phyloP scores from a whole-genome alignment of 176 grass and related monocot species.

The Areca catechu region DNA sequence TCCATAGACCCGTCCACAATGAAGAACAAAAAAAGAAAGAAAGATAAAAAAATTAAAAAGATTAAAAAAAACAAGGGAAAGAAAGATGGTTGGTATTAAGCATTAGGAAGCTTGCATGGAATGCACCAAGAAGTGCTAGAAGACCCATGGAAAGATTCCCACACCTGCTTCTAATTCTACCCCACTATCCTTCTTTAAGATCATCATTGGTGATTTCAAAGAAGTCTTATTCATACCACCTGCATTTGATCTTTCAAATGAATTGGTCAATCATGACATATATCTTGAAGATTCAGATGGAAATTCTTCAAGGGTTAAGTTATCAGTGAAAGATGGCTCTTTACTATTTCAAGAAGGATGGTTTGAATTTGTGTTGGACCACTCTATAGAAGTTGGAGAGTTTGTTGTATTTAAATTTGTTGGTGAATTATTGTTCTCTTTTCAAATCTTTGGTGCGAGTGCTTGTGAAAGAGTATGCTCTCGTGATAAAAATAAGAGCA shows the following conservation, averaged over 20 bases:
- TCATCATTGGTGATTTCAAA: conserved; percentile 23
- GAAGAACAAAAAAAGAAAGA: too few relatives aligned
- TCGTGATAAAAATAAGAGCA: too few relatives aligned
- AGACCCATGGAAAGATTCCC: too few relatives aligned
- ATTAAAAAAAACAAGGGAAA: too few relatives aligned
- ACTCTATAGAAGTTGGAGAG: conserved; percentile 35
- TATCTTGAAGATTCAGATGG: conserved; percentile 35
- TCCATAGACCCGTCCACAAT: too few relatives aligned
- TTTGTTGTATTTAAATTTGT: conserved; percentile 38
- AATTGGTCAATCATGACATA: conserved; percentile 24
- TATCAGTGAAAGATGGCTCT: conserved; percentile 24
- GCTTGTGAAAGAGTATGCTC: conserved; percentile 26
- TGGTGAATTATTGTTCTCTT: conserved; percentile 30
- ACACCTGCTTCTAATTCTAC: too few relatives aligned
- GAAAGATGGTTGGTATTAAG: too few relatives aligned
- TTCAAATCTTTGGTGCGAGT: conserved; percentile 30
- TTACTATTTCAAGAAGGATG: conserved; percentile 49
- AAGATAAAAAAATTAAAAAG: too few relatives aligned
- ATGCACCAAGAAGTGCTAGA: too few relatives aligned
- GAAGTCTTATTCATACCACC: conserved; percentile 50
- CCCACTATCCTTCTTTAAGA: conserved; percentile 31
- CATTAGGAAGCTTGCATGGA: too few relatives aligned
- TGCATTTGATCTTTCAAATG: conserved; percentile 3
- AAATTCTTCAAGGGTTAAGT: conserved; percentile 16
- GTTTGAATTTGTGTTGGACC: conserved; percentile 41